A percentile compares a stretch with the other conserved stretches of the same genome.
phyloP scores from a whole-genome alignment of 192 early-diverging fungal genomes.

The Neocallimastix lanati region DNA sequence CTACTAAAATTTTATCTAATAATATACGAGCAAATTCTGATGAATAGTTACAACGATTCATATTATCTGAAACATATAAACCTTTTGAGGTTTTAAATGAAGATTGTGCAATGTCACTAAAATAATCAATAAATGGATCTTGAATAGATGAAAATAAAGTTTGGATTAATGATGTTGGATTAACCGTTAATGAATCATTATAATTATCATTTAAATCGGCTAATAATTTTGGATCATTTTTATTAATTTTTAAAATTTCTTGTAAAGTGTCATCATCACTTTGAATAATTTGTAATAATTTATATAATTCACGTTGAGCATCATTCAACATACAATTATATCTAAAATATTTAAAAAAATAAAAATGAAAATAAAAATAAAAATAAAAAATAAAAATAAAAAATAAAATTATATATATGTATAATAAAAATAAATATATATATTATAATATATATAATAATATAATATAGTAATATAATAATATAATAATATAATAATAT shows the following conservation, averaged over 20 bases:
- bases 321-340: not conserved
- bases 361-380: too few relatives aligned
- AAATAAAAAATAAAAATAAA: too few relatives aligned
- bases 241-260: not conserved
- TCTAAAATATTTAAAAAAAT: not conserved
- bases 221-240: not conserved
- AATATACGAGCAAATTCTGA: not conserved
- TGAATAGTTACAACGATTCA: not conserved
- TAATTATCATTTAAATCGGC: not conserved
- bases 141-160: not conserved
- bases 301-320: not conserved
- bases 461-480: too few relatives aligned
- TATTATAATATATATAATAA: too few relatives aligned
- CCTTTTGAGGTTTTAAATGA: not conserved
- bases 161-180: not conserved
- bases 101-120: not conserved
- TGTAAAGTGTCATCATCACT: not conserved
- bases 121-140: not conserved
- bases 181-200: not conserved
- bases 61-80: not conserved
- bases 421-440: too few relatives aligned
- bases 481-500: too few relatives aligned
- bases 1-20: not conserved
- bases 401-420: too few relatives aligned
- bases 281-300: not conserved